Evolutionary conservation across 352 stramenopile genomes (phyloP).

Genomic region (Globisporangium parvum): DNA sequence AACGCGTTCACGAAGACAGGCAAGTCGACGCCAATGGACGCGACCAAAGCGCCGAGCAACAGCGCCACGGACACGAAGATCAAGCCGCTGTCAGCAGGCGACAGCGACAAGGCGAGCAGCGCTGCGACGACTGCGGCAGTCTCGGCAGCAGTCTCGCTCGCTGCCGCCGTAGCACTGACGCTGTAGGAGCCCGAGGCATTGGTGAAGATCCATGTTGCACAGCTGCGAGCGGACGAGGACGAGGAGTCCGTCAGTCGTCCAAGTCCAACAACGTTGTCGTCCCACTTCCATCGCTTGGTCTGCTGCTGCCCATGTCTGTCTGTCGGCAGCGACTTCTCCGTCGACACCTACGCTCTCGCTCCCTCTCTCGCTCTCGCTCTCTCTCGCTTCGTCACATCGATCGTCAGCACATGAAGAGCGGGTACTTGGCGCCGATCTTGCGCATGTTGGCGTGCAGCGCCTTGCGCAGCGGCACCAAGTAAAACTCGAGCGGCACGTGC

Average conservation of each 20-base stretch:
- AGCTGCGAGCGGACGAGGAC: too few relatives aligned
- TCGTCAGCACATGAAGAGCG: conserved; percentile 63
- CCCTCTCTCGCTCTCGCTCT: neutral
- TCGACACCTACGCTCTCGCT: too few relatives aligned
- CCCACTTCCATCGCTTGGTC: too few relatives aligned
- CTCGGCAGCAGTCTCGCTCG: neutral
- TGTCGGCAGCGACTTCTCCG: too few relatives aligned
- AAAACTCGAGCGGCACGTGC: conserved; percentile 64
- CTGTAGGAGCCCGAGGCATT: too few relatives aligned
- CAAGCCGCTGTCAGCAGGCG: neutral
- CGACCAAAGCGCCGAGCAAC: conserved; percentile 11
- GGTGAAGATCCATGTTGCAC: too few relatives aligned
- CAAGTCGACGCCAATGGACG: conserved; percentile 8
- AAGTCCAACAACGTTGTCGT: too few relatives aligned
- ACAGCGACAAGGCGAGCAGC: neutral
- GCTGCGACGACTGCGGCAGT: neutral
- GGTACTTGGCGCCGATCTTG: conserved; percentile 66
- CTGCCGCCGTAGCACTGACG: too few relatives aligned
- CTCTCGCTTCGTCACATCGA: neutral
- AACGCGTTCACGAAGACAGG: conserved; percentile 43
- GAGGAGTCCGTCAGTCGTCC: too few relatives aligned
- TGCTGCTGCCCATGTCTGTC: too few relatives aligned
- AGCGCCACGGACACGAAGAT: conserved; percentile 2
- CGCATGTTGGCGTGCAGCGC: conserved; percentile 73
- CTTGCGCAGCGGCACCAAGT: conserved; percentile 69